Evolutionary conservation across 768 basidiomycete genomes (phyloP).

Genomic region (Russula vinacea): DNA sequence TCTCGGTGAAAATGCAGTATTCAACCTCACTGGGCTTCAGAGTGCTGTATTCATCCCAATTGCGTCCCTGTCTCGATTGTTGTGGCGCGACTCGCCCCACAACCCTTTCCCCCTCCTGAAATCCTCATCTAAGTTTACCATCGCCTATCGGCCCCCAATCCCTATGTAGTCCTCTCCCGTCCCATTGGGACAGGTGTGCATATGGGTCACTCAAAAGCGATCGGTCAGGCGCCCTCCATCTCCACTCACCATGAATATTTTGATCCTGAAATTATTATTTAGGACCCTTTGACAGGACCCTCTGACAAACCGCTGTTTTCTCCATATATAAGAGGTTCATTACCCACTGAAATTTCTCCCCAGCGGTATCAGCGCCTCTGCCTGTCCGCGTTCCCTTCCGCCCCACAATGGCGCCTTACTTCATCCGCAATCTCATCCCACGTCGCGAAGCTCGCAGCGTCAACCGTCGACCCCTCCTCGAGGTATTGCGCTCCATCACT

Average conservation of each 20-base stretch:
- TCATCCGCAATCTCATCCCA: constrained; percentile 26
- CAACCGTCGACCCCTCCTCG: constrained; percentile 38
- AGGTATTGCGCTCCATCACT: constrained; percentile 43
- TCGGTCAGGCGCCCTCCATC: not conserved
- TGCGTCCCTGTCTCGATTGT: not conserved
- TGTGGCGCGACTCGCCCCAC: not conserved
- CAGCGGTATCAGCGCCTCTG: not conserved
- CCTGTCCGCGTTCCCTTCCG: not conserved
- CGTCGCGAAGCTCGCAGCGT: constrained; percentile 18
- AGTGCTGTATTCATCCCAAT: constrained; percentile 1
- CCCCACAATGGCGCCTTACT: constrained; percentile 28
- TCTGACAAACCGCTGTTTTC: not conserved
- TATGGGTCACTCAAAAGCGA: not conserved
- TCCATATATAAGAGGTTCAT: not conserved
- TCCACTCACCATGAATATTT: not conserved
- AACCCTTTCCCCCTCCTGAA: not conserved
- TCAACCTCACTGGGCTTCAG: not conserved
- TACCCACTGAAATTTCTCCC: not conserved
- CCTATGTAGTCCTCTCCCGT: too few species aligned
- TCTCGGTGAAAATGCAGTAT: not conserved
- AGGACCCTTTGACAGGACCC: not conserved
- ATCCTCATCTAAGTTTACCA: not conserved
- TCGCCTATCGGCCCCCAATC: not conserved
- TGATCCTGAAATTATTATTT: not conserved
- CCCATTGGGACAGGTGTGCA: not conserved